Percentiles rank a stretch among this genome's conserved stretches.
Conservation (phyloP, 345 rosid genomes). For the Linum tenue region DNA sequence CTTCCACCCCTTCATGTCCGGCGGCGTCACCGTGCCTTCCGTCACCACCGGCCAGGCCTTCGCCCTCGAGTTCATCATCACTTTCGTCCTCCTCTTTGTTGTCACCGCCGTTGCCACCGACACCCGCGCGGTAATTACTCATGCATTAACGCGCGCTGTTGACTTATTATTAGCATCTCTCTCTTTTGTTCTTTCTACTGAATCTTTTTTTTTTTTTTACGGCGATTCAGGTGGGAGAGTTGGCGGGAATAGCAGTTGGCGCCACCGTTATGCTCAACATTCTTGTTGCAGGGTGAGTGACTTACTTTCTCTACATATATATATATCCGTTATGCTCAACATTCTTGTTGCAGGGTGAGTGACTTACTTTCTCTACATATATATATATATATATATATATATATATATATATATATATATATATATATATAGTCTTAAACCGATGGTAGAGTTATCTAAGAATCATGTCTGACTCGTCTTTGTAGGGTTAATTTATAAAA, state of each 20-base stretch:
- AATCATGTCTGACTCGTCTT: no score
- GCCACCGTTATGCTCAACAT: conserved; percentile 94
- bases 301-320: neutral
- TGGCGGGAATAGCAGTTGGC: conserved; percentile 97
- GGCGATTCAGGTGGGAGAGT: conserved; percentile 68
- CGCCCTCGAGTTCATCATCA: conserved; percentile 87
- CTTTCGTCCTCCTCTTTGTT: conserved; percentile 80
- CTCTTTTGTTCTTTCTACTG: neutral
- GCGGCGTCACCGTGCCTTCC: conserved; percentile 94
- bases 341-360: no score
- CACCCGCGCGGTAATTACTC: conserved; percentile 71
- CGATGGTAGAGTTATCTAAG: no score
- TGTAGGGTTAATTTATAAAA: no score
- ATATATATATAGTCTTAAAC: no score
- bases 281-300: conserved; percentile 72
- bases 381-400: no score
- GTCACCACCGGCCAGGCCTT: conserved; percentile 73
- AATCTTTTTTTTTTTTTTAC: neutral
- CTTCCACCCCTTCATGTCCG: conserved; percentile 78
- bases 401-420: no score
- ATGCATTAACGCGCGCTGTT: neutral
- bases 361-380: no score
- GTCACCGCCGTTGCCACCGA: conserved; percentile 97
- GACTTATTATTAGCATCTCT: neutral
- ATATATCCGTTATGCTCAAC: neutral